Conservation (phyloP, 805 yeast genomes). For the Kodamaea kakaduensis region DNA sequence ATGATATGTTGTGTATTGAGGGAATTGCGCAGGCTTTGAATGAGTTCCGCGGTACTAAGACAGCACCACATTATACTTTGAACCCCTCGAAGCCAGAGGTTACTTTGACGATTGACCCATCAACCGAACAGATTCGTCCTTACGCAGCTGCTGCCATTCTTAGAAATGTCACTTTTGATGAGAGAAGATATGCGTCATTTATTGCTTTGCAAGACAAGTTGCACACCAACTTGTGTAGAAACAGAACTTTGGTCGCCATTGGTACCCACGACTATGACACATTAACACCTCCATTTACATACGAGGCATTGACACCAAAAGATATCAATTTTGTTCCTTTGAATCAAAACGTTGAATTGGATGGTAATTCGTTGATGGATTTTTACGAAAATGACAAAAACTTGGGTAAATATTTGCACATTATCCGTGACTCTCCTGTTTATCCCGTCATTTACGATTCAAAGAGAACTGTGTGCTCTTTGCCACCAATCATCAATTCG, state of each 20-base stretch:
- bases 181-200: slow-evolving; percentile 87
- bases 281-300: slow-evolving; percentile 76
- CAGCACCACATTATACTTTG: slow-evolving; percentile 65
- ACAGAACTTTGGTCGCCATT: slow-evolving; percentile 95
- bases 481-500: slow-evolving; percentile 97
- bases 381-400: slow-evolving; percentile 90
- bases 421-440: slow-evolving; percentile 82
- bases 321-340: slow-evolving; percentile 73
- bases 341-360: slow-evolving; percentile 64
- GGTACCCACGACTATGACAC: slow-evolving; percentile 95
- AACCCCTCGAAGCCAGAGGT: slow-evolving; percentile 57
- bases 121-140: slow-evolving; percentile 76
- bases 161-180: slow-evolving; percentile 76
- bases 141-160: slow-evolving; percentile 94
- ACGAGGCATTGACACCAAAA: slow-evolving; percentile 77
- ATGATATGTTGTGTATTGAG: slow-evolving; percentile 96
- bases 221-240: slow-evolving; percentile 93
- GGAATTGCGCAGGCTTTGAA: slow-evolving; percentile 95
- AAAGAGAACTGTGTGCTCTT: slow-evolving; percentile 71
- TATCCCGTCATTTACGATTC: slow-evolving; percentile 87
- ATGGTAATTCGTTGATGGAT: slow-evolving; percentile 78
- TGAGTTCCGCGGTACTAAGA: slow-evolving; percentile 71
- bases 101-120: slow-evolving; percentile 67
- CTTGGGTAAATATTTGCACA: slow-evolving; percentile 81
- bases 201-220: slow-evolving; percentile 94